Evolutionary conservation across 2,329 filamentous ascomycete genomes (phyloP), one percentile per base, ranked within the genome.

Genomic region (Fusarium sp.): DNA sequence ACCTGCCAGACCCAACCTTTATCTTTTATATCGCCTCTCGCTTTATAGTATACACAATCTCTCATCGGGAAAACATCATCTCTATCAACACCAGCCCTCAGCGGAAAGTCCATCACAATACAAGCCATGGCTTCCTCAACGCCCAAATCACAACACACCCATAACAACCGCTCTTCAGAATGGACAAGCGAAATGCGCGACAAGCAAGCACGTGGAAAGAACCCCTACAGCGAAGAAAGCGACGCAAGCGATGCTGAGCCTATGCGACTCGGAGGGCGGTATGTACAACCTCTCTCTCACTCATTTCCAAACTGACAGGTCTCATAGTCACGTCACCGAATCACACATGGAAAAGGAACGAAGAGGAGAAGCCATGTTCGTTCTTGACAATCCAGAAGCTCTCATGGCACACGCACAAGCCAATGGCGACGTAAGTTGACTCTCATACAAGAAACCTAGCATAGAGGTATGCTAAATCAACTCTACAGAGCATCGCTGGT

Each of bases 321-420:
- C 11, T 9, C 8, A 19, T 42, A 65, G 65, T 6, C 39, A 42
- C 52, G 28, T 44, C 48, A 72, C 76, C 18, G 84, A 86, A 65
- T 72, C 81, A 25, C 85, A 82, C 63, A 78, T 78, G 49, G 77
- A 78, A 16, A 70, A 76, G 6, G 83, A 87, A 66, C 78, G 80
- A 6, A 82, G 84, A 16, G 81, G 84, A 45, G 81, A 83, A 65
- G 88, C 88, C 14, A 79, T 84, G 21, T 79, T 84, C 13, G 82
- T 89, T 41, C 82, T 90, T 4, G 85, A 88, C 67, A 84, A 77
- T 26, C 88, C 87, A 0, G 88, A 90, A 73, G 78, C 86, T 58
- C 78, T 90, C 49, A 86, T 88, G 82, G 88, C 88, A 81, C 84
- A 87, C 43, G 85, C 88, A 4, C 82, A 85, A 68, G 84, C 84